Conservation (phyloP, 164 flowering plant genomes). For the Annona cherimola region DNA sequence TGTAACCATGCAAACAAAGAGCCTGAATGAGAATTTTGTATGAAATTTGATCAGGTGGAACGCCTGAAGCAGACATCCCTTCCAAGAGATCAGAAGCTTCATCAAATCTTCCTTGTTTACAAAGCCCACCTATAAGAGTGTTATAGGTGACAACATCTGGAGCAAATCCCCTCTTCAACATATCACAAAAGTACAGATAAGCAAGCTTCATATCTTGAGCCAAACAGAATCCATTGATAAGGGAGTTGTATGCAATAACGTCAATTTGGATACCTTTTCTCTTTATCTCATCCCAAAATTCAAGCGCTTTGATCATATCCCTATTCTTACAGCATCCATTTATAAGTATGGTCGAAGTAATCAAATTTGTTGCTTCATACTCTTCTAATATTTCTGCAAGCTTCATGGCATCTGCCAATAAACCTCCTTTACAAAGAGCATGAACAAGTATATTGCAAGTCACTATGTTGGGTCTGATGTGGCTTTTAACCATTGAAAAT, state of each 20-base stretch:
- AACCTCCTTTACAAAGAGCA: constrained; percentile 60
- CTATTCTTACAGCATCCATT: constrained; percentile 51
- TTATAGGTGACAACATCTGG: constrained; percentile 67
- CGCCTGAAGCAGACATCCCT: constrained; percentile 46
- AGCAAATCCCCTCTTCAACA: constrained; percentile 51
- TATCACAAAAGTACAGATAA: constrained; percentile 35
- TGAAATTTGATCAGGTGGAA: constrained; percentile 61
- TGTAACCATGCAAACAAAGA: constrained; percentile 47
- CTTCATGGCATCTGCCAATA: constrained; percentile 41
- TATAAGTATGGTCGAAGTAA: constrained; percentile 69
- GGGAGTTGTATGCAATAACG: constrained; percentile 59
- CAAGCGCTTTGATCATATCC: constrained; percentile 36
- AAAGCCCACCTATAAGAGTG: constrained; percentile 49
- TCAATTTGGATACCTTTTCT: constrained; percentile 32
- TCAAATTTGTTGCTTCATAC: constrained; percentile 28
- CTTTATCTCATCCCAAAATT: constrained; percentile 39
- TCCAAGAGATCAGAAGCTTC: constrained; percentile 48
- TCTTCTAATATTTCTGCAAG: constrained; percentile 43
- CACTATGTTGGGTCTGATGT: constrained; percentile 49
- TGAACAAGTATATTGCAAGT: constrained; percentile 66
- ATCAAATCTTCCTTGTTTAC: constrained; percentile 45
- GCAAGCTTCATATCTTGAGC: constrained; percentile 30
- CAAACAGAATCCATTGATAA: constrained; percentile 53
- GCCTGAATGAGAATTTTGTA: constrained; percentile 56
- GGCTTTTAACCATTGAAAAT: constrained; percentile 37